Evolutionary conservation across 495 filamentous ascomycete species (phyloP).

Genomic region (Aspergillus affinis): DNA sequence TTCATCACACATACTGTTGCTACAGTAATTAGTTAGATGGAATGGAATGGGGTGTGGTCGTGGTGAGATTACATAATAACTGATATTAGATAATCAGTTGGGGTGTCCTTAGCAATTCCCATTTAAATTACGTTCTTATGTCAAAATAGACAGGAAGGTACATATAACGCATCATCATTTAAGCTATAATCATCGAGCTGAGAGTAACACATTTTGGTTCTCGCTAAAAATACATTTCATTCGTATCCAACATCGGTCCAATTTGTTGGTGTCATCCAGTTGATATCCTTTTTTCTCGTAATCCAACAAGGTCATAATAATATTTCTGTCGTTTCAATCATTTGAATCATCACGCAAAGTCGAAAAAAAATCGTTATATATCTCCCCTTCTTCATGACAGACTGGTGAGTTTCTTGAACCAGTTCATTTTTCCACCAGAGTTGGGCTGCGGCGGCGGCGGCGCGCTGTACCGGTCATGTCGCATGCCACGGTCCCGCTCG

Average conservation of each 20-base stretch:
- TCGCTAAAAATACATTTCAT: constrained; percentile 5
- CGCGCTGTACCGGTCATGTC: constrained; percentile 33
- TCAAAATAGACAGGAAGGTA: too few species aligned
- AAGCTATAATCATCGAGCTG: neutral
- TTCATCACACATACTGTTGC: too few species aligned
- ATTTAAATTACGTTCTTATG: neutral
- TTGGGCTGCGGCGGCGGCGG: constrained; percentile 22
- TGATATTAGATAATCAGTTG: too few species aligned
- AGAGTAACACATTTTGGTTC: neutral
- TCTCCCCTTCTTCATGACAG: constrained; percentile 19
- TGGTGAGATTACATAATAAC: too few species aligned
- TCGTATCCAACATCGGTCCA: neutral
- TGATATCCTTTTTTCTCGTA: neutral
- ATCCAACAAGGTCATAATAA: constrained; percentile 6
- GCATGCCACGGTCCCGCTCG: constrained; percentile 41
- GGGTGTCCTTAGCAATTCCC: too few species aligned
- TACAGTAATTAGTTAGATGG: too few species aligned
- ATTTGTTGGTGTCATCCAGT: neutral
- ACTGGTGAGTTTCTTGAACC: constrained; percentile 49
- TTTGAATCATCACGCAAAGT: constrained; percentile 16
- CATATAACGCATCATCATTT: neutral
- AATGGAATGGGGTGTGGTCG: too few species aligned
- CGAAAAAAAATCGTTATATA: neutral
- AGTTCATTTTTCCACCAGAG: constrained; percentile 42
- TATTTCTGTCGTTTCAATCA: constrained; percentile 21